Percentiles rank a stretch among this genome's conserved stretches.
Conservation (phyloP, 495 filamentous ascomycete species). For the Neurospora cerealis region DNA sequence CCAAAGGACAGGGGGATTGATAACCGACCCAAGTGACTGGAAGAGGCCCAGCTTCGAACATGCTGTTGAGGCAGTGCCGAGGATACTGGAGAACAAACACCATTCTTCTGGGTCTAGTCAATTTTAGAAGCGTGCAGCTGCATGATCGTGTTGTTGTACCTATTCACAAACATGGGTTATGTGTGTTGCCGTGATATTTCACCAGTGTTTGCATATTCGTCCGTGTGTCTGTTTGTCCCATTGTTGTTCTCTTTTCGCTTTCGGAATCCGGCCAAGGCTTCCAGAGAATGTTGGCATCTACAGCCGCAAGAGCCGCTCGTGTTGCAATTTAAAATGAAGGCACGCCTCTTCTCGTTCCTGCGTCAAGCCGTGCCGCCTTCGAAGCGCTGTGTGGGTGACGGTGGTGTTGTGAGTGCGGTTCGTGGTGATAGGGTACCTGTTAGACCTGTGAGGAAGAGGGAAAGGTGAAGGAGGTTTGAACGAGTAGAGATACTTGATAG, state of each 20-base stretch:
- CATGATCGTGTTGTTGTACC: not conserved
- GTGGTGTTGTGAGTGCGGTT: not conserved
- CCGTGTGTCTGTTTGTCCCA: not conserved
- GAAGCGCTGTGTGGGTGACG: not conserved
- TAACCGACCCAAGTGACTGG: not conserved
- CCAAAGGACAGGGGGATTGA: not conserved
- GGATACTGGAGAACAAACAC: not conserved
- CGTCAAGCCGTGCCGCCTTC: not conserved
- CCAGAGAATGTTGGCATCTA: not conserved
- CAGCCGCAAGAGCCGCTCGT: not conserved
- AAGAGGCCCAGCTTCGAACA: not conserved
- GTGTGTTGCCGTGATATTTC: not conserved
- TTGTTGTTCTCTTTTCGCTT: not conserved
- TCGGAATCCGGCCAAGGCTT: not conserved
- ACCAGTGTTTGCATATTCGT: not conserved
- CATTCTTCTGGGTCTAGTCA: not conserved
- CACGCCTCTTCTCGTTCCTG: not conserved
- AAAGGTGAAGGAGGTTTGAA: not conserved
- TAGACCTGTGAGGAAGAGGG: not conserved
- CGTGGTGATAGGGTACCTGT: not conserved
- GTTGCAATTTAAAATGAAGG: not conserved
- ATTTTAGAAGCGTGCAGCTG: not conserved
- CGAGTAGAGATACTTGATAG: not conserved
- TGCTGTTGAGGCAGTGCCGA: not conserved
- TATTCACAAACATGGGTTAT: not conserved